phyloP scores from a whole-genome alignment of 108 stramenopile genomes.

The Nannochloropsis oceanica region DNA sequence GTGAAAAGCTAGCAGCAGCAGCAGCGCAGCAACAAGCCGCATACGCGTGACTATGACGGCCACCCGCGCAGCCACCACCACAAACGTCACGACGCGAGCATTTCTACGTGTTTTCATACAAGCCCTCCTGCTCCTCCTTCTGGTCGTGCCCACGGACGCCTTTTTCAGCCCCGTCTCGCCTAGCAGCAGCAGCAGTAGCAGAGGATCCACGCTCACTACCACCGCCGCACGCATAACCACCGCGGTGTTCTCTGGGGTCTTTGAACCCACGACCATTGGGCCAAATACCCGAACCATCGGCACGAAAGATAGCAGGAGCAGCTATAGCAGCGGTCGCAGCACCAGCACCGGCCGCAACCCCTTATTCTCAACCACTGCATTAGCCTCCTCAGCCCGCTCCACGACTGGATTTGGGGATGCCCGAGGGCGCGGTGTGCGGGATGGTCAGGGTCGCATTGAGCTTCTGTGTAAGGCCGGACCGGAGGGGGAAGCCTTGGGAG shows the following conservation, averaged over 20 bases:
- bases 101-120: not conserved
- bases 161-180: not conserved
- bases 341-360: not conserved
- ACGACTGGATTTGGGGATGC: not conserved
- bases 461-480: slow-evolving; percentile 25
- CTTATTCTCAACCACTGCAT: not conserved
- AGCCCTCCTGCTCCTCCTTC: not conserved
- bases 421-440: not conserved
- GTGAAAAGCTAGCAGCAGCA: too few relatives aligned
- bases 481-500: slow-evolving; percentile 9
- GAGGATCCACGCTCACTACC: too few relatives aligned
- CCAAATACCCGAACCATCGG: too few relatives aligned
- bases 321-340: too few relatives aligned
- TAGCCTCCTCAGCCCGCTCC: not conserved
- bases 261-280: too few relatives aligned
- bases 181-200: not conserved
- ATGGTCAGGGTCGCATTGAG: slow-evolving; percentile 25
- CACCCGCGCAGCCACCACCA: too few relatives aligned
- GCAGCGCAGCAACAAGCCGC: too few relatives aligned
- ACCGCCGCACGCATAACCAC: too few relatives aligned
- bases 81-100: not conserved
- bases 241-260: too few relatives aligned
- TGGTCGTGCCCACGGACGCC: not conserved
- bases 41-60: too few relatives aligned
- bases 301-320: too few relatives aligned